Evolutionary conservation across 164 flowering plant species (phyloP).

Genomic region (Tetracentron sinense): DNA sequence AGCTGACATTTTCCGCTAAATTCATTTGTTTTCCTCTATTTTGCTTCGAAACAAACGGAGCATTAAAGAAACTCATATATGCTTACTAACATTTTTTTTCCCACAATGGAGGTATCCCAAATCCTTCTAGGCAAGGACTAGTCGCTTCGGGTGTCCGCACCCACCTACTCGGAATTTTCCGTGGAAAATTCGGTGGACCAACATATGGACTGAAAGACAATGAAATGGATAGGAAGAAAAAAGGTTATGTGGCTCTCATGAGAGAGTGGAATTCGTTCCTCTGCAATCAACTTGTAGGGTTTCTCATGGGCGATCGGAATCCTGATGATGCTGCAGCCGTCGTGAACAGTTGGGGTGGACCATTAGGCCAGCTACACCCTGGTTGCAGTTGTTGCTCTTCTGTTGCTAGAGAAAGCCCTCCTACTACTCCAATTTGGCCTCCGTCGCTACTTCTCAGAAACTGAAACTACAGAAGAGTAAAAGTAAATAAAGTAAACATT

Average conservation of each 20-base stretch:
- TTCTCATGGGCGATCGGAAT: conserved; percentile 57
- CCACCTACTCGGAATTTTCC: too few relatives aligned
- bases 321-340: conserved; percentile 99
- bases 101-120: too few relatives aligned
- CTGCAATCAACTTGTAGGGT: conserved; percentile 43
- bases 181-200: too few relatives aligned
- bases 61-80: too few relatives aligned
- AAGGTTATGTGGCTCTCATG: conserved; percentile 37
- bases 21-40: too few relatives aligned
- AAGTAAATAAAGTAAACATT: neutral
- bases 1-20: too few relatives aligned
- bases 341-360: conserved; percentile 37
- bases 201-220: neutral
- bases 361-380: conserved; percentile 15
- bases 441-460: conserved; percentile 44
- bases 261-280: conserved; percentile 44
- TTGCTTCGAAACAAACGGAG: too few relatives aligned
- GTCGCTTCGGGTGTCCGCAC: too few relatives aligned
- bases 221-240: neutral
- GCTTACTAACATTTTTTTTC: too few relatives aligned
- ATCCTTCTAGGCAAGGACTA: too few relatives aligned
- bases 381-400: conserved; percentile 19
- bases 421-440: conserved; percentile 28
- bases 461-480: conserved; percentile 21
- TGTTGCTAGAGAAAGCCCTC: conserved; percentile 34